Base-by-base conservation (phyloP, 441 rosid species). In the Jatropha podagrica region DNA sequence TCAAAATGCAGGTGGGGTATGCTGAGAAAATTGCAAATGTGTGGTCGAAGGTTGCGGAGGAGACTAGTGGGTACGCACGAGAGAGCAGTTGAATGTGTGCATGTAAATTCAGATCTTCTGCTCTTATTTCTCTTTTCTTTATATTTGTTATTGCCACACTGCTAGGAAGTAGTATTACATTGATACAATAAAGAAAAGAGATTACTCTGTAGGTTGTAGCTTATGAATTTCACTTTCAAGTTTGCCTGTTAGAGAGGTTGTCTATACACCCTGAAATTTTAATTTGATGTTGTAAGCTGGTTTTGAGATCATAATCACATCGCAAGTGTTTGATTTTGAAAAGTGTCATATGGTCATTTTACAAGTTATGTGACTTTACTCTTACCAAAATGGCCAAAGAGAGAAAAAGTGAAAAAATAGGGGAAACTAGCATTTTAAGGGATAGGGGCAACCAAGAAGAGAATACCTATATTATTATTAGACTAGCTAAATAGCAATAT, bases 21-120 rank as follows among this genome's bases (percentile, higher is more conserved):
- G 97, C 98, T 10, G 99, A 95, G 83, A 95, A 93, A 83, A 95
- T 93, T 4, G 90, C 91, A 7, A 87, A 87, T 32, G 97, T 93
- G 71, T 95, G 99, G 99, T 81, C 85, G 41, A 93, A 89, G 84
- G 95, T 87, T 68, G 96, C 96, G 3, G 99, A 95, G 74, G 99
- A 95, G 83, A 90, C 91, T 0, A 86, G 93, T 66, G 89, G 82
- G 65, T 92, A 94, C 76, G 88, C 84, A 62, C 88, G 81, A 62
- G 89, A 89, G 78, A 83, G 84, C 79, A 81, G 52, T 77, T 82
- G 76, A 88, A 77, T 65, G 44, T 68, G 74, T 27, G 62, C 76
- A 66, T 84, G 85, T 87, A 86, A 77, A 85, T 85, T 84, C 87
- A 42, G 59, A 74, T 55, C 62, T 77, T 62, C 69, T 76, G 48